Conservation (phyloP, 2,329 filamentous ascomycete genomes). For the Aschersonia sp. region DNA sequence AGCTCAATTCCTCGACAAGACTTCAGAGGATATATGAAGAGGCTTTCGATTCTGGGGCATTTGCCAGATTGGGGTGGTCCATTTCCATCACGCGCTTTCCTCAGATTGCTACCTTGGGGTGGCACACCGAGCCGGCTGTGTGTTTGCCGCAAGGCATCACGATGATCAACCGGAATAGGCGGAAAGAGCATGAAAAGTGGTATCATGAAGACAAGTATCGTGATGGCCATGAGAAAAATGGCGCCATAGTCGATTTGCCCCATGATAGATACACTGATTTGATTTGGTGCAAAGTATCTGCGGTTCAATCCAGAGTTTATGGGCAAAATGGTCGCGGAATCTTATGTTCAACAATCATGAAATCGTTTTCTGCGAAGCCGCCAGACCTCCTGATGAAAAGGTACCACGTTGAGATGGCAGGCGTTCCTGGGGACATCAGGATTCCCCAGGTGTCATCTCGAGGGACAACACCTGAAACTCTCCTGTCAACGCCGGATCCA, state of each 20-base stretch:
- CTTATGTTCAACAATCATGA: no score
- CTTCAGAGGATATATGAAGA: constrained; percentile 74
- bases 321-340: neutral
- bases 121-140: constrained; percentile 32
- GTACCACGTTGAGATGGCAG: no score
- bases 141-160: constrained; percentile 39
- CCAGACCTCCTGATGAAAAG: no score
- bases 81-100: constrained; percentile 1
- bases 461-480: neutral
- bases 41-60: constrained; percentile 33
- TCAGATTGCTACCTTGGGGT: constrained; percentile 21
- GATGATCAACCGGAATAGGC: constrained; percentile 34
- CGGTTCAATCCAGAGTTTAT: neutral
- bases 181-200: constrained; percentile 40
- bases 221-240: constrained; percentile 25
- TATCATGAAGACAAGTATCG: constrained; percentile 33
- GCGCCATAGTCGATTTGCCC: constrained; percentile 14
- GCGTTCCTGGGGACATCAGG: neutral
- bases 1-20: constrained; percentile 69
- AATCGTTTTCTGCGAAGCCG: no score
- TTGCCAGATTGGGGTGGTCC: constrained; percentile 9
- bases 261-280: constrained; percentile 1
- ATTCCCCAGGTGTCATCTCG: neutral
- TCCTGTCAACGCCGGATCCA: neutral
- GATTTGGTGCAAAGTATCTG: neutral